Percentiles rank a stretch among this genome's conserved stretches.
phyloP scores from a whole-genome alignment of 331 rosid species.

The Telfairia occidentalis region DNA sequence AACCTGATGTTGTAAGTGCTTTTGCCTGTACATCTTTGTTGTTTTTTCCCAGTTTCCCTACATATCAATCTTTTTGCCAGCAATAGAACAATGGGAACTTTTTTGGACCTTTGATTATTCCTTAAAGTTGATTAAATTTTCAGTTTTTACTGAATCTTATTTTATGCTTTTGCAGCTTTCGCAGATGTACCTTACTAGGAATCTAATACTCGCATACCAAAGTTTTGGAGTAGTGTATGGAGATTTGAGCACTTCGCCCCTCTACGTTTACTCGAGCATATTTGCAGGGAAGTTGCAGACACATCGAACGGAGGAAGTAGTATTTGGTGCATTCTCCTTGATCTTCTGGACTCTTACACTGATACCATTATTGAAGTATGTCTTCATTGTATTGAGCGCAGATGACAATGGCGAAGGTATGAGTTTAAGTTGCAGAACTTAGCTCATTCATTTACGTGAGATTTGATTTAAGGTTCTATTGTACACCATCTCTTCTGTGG shows the following conservation, averaged over 20 bases:
- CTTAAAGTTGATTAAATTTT: not conserved
- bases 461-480: constrained; percentile 10
- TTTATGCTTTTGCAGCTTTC: constrained; percentile 44
- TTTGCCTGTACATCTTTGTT: not conserved
- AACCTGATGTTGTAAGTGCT: not conserved
- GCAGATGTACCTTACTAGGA: constrained; percentile 50
- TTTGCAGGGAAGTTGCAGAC: constrained; percentile 46
- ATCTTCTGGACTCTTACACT: constrained; percentile 87
- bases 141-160: not conserved
- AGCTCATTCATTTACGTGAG: not conserved
- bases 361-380: constrained; percentile 72
- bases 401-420: constrained; percentile 93
- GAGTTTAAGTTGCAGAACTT: constrained; percentile 4
- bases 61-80: not conserved
- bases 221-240: constrained; percentile 95
- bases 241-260: constrained; percentile 92
- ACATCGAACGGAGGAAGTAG: constrained; percentile 55
- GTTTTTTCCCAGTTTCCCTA: not conserved
- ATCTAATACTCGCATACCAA: constrained; percentile 78
- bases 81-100: not conserved
- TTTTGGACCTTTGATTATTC: not conserved
- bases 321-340: constrained; percentile 85
- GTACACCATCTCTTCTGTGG: not conserved
- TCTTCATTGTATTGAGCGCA: constrained; percentile 69
- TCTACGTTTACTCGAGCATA: constrained; percentile 69